Evolutionary conservation across 352 stramenopile species (phyloP), one percentile per base, ranked within the genome.

Genomic region (Pythium plurisporium): DNA sequence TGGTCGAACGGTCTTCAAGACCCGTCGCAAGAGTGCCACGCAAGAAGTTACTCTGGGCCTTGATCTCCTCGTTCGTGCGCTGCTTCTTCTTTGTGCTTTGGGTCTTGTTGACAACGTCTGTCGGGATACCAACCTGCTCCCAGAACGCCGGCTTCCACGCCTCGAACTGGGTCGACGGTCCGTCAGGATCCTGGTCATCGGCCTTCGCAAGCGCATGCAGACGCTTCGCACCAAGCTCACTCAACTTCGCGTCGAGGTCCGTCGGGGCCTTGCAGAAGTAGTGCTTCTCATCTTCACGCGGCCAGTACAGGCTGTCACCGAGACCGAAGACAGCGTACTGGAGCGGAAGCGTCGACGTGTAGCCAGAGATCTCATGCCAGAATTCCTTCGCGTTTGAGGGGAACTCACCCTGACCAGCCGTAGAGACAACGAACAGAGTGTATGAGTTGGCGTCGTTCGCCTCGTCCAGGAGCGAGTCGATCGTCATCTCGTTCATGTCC

Each of bases 11-110:
- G 64, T 94, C 79, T 27, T 79, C 67, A 11, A 94, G 72, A n/a
- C 79, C 82, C 11, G 73, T 72, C 2, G 64, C 79, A 5, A 94
- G 59, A 25, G 79, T 91, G 43, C 82, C 82, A 17, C 83, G 82
- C 53, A 94, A 51, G 49, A 65, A 92, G 69, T 92, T 91, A 62
- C 73, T 88, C 45, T 89, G 47, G 30, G 67, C 61, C 75, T 94
- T 94, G 64, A 94, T 94, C 46, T 92, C 82, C 46, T 94, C 84
- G 60, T 91, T 89, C 56, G 79, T 88, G 46, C 77, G 79, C 67
- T 86, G 67, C 61, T 84, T 86, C 73, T 83, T 84, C 69, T 85
- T 86, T 29, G 51, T 65, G 57, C 59, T 54, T 4, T 60, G 45
- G 11, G 59, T 65, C 31, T 73, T 52, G 50, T 76, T 60, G 22